Evolutionary conservation across 768 basidiomycete genomes (phyloP).

Genomic region (Mycena olivaceomarginata): DNA sequence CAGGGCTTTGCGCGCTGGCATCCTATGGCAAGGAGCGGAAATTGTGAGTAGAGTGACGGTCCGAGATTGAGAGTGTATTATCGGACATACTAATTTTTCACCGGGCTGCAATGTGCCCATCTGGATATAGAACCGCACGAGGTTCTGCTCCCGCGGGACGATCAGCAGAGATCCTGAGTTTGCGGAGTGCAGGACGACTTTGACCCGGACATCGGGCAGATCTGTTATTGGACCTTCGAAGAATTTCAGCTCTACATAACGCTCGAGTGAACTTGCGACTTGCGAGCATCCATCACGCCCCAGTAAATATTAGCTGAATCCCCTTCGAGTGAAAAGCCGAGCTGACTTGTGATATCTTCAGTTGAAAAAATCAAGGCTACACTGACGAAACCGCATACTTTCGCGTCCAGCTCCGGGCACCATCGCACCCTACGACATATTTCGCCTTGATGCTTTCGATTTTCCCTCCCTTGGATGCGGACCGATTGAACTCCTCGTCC

Average conservation of each 20-base stretch:
- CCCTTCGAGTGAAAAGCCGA: slow-evolving; percentile 68
- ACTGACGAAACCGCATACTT: not conserved
- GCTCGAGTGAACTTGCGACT: not conserved
- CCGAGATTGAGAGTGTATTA: not conserved
- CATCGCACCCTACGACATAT: slow-evolving; percentile 60
- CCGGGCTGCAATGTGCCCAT: slow-evolving; percentile 47
- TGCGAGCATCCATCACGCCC: slow-evolving; percentile 43
- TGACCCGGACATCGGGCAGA: slow-evolving; percentile 70
- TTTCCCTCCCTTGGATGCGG: not conserved
- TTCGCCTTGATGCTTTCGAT: slow-evolving; percentile 55
- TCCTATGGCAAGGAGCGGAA: slow-evolving; percentile 19
- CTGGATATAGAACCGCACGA: slow-evolving; percentile 72
- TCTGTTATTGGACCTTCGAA: slow-evolving; percentile 62
- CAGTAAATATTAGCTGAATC: slow-evolving; percentile 65
- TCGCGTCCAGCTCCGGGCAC: slow-evolving; percentile 69
- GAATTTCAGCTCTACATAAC: slow-evolving; percentile 46
- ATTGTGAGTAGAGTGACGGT: not conserved
- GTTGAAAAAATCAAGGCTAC: not conserved
- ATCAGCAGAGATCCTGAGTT: slow-evolving; percentile 66
- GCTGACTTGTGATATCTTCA: slow-evolving; percentile 42
- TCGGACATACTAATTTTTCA: slow-evolving; percentile 28
- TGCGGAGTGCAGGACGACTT: slow-evolving; percentile 68
- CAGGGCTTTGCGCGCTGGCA: slow-evolving; percentile 27
- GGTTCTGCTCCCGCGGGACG: slow-evolving; percentile 70
- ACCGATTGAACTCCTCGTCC: not conserved